These are phyloP conservation scores for Spirogloea muscicola DNA, from an alignment of 139 green algal species.

Conservation along the genomic window DNA sequence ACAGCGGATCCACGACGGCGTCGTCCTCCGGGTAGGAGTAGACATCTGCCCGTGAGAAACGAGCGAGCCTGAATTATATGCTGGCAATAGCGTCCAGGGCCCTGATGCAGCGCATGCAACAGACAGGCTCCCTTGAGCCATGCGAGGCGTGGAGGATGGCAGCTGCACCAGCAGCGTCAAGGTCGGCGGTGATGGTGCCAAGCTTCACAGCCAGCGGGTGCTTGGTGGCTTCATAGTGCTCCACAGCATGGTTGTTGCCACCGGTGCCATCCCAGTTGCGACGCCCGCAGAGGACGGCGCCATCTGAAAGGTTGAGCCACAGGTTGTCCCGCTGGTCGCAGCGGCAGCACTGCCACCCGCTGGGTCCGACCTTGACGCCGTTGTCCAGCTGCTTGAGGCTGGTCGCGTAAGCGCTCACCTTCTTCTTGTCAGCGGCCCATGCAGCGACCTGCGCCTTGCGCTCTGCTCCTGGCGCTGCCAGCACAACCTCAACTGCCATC, in stretches of 20 bases:
- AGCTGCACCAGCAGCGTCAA: constrained; percentile 14
- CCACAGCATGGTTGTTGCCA: constrained; percentile 85
- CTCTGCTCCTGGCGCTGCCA: constrained; percentile 70
- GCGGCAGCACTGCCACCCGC: constrained; percentile 80
- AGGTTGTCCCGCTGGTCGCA: constrained; percentile 86
- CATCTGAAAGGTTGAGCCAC: constrained; percentile 96
- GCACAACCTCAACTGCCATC: constrained; percentile 58
- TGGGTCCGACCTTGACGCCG: constrained; percentile 70
- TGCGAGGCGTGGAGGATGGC: too few relatives aligned
- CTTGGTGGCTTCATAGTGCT: constrained; percentile 82
- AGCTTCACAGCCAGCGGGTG: constrained; percentile 97
- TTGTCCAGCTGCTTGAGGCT: constrained; percentile 75
- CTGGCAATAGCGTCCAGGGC: too few relatives aligned
- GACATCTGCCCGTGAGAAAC: constrained; percentile 83
- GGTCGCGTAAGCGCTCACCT: constrained; percentile 78
- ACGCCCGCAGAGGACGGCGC: constrained; percentile 88
- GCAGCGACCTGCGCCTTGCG: constrained; percentile 34
- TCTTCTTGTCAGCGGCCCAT: constrained; percentile 53
- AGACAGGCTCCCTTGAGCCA: too few relatives aligned
- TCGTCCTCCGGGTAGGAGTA: constrained; percentile 93
- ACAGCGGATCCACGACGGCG: constrained; percentile 87
- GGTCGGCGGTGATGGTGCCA: constrained; percentile 87
- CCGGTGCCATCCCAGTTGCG: constrained; percentile 68
- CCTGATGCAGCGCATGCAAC: too few relatives aligned
- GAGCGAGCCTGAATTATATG: too few relatives aligned